Percentiles rank a stretch among this genome's conserved stretches.
These are phyloP conservation scores for Heritiera littoralis DNA, from an alignment of 345 rosid genomes.

Conservation along the genomic window DNA sequence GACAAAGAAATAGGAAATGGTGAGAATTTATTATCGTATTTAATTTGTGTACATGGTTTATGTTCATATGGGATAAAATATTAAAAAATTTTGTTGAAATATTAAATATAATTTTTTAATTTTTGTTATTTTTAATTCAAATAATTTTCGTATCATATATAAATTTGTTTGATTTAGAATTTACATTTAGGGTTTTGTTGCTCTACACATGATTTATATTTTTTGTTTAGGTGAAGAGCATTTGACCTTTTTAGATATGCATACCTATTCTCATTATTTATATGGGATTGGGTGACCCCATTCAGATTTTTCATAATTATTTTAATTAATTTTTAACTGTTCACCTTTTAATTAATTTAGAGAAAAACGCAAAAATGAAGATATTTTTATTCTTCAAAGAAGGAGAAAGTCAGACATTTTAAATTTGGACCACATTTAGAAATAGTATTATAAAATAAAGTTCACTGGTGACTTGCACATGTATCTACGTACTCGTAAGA, in stretches of 20 bases:
- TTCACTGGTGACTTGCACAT: background rate
- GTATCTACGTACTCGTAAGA: too few species aligned
- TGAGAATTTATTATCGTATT: background rate
- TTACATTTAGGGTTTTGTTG: constrained; percentile 16
- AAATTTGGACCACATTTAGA: background rate
- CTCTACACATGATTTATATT: background rate
- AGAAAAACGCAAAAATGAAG: too few species aligned
- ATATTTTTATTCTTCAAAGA: background rate
- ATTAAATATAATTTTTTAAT: too few species aligned
- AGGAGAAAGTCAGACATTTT: background rate
- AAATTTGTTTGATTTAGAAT: too few species aligned
- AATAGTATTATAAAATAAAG: background rate
- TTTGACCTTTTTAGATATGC: constrained; percentile 18
- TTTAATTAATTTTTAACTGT: constrained; percentile 31
- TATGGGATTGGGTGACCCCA: constrained; percentile 19
- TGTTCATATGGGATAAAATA: too few species aligned
- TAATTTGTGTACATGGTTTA: too few species aligned
- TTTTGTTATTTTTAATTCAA: too few species aligned
- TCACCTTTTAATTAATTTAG: background rate
- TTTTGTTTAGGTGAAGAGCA: constrained; percentile 29
- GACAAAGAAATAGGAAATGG: constrained; percentile 21
- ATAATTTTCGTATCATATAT: too few species aligned
- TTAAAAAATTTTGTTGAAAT: too few species aligned
- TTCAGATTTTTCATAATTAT: constrained; percentile 17
- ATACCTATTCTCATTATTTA: too few species aligned